Evolutionary conservation across 2,329 filamentous ascomycete genomes (phyloP).

Genomic region (Leptographium wingfieldii): DNA sequence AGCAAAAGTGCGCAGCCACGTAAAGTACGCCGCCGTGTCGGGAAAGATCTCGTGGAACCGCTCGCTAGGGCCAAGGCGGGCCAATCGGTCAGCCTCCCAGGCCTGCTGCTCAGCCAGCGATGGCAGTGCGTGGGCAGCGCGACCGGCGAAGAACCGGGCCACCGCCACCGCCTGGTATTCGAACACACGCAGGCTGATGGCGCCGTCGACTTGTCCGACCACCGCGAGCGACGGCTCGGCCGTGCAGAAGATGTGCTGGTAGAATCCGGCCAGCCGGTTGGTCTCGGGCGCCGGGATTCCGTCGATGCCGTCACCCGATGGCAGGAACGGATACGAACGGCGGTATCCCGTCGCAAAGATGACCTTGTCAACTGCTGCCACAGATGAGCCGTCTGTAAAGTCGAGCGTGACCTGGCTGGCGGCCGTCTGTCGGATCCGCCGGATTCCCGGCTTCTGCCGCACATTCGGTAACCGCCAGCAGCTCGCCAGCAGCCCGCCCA

Average conservation of each 20-base stretch:
- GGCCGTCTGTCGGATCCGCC: slow-evolving; percentile 41
- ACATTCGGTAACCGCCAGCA: slow-evolving; percentile 43
- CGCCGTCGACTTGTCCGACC: slow-evolving; percentile 36
- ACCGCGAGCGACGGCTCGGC: slow-evolving; percentile 44
- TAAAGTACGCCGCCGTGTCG: slow-evolving; percentile 4
- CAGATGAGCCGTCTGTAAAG: slow-evolving; percentile 41
- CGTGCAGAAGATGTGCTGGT: slow-evolving; percentile 44
- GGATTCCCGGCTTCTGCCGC: slow-evolving; percentile 27
- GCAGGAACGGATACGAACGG: slow-evolving; percentile 50
- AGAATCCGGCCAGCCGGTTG: slow-evolving; percentile 40
- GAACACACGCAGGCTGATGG: slow-evolving; percentile 54
- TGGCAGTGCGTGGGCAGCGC: slow-evolving; percentile 32
- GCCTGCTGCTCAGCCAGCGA: slow-evolving; percentile 31
- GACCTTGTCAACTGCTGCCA: slow-evolving; percentile 46
- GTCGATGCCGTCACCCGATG: slow-evolving; percentile 14
- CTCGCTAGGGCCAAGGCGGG: slow-evolving; percentile 5
- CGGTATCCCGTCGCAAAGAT: slow-evolving; percentile 58
- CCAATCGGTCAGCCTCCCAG: slow-evolving; percentile 46
- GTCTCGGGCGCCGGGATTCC: slow-evolving; percentile 22
- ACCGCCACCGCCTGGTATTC: slow-evolving; percentile 55
- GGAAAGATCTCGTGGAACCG: slow-evolving; percentile 5
- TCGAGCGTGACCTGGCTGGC: slow-evolving; percentile 31
- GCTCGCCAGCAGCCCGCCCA: slow-evolving; percentile 23
- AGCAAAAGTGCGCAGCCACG: slow-evolving; percentile 3
- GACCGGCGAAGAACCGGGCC: slow-evolving; percentile 43